A percentile compares a stretch with the other conserved stretches of the same genome.
phyloP scores from a whole-genome alignment of 2,329 filamentous ascomycete species.

The Pseudogymnoascus sp. region DNA sequence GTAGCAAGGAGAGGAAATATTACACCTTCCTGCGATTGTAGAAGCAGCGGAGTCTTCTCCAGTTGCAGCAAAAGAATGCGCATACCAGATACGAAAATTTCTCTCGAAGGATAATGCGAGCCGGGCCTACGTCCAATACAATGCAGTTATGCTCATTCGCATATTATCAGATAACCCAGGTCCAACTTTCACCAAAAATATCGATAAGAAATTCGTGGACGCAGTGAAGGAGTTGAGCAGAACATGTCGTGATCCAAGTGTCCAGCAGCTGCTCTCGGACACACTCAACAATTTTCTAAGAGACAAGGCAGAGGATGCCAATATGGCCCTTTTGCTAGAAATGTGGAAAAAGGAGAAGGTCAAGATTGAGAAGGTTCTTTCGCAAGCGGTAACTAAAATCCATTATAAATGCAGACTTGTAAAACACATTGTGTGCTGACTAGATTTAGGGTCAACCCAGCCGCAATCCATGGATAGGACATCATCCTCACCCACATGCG shows the following conservation, averaged over 20 bases:
- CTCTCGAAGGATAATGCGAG: constrained; percentile 62
- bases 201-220: constrained; percentile 77
- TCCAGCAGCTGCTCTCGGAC: constrained; percentile 80
- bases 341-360: constrained; percentile 91
- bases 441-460: neutral
- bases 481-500: neutral
- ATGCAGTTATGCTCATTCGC: constrained; percentile 88
- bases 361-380: constrained; percentile 42
- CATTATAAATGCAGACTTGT: neutral
- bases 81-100: constrained; percentile 72
- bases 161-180: constrained; percentile 92
- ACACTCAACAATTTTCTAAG: constrained; percentile 71
- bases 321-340: constrained; percentile 58
- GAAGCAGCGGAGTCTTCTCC: constrained; percentile 92
- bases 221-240: constrained; percentile 68
- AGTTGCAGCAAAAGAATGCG: constrained; percentile 71
- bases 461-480: neutral
- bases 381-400: neutral
- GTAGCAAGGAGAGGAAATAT: constrained; percentile 71
- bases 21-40: constrained; percentile 87
- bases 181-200: constrained; percentile 77
- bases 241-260: constrained; percentile 61
- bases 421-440: neutral
- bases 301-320: constrained; percentile 65
- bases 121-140: constrained; percentile 74